A percentile compares a stretch with the other conserved stretches of the same genome.
These are phyloP conservation scores for Diaporthe nobilis DNA, from an alignment of 2,329 filamentous ascomycete species.

Conservation along the genomic window DNA sequence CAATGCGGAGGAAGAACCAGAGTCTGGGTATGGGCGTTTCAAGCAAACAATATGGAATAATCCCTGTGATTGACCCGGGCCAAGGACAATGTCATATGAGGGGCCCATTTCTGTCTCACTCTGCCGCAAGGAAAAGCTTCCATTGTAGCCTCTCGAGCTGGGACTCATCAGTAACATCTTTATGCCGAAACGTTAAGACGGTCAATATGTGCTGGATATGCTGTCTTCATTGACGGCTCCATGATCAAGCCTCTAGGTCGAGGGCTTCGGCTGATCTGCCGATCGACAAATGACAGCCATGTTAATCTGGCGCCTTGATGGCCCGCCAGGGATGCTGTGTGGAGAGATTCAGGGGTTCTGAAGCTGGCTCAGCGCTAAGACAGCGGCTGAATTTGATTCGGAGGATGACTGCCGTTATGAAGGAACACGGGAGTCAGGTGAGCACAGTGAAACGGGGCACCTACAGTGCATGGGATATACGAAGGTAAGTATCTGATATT, in stretches of 20 bases:
- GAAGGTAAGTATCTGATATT: neutral
- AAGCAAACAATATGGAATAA: conserved; percentile 24
- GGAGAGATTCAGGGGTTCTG: neutral
- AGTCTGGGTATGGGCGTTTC: conserved; percentile 23
- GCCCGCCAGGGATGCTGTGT: neutral
- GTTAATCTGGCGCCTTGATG: neutral
- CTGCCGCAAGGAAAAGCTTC: neutral
- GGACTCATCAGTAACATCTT: neutral
- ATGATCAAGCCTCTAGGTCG: neutral
- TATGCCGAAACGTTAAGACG: neutral
- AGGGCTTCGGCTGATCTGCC: conserved; percentile 19
- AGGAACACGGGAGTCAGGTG: neutral
- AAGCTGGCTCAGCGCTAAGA: conserved; percentile 12
- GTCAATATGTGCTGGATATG: neutral
- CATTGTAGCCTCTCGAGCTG: neutral
- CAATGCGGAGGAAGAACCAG: conserved; percentile 1
- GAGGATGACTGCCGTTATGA: conserved; percentile 35
- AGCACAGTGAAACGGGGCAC: neutral
- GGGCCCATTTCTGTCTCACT: neutral
- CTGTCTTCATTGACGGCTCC: neutral
- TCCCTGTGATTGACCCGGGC: conserved; percentile 20
- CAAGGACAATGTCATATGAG: neutral
- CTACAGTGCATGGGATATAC: conserved; percentile 12
- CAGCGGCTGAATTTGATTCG: conserved; percentile 35
- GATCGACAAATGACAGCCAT: conserved; percentile 30